Evolutionary conservation across 2,329 filamentous ascomycete species (phyloP).

Genomic region (Botrytis aclada): DNA sequence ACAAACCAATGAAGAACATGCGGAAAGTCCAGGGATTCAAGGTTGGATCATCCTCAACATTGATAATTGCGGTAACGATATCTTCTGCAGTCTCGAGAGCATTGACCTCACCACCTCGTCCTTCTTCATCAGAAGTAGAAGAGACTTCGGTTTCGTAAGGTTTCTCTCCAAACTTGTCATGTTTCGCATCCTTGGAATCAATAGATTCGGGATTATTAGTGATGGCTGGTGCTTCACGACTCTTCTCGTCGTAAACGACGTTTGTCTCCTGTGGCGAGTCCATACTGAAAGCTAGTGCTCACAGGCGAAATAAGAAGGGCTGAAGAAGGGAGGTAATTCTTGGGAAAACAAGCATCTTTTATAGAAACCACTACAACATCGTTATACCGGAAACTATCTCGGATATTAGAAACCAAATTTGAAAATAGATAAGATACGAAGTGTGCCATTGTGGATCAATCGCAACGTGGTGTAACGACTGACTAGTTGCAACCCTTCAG

Average conservation of each 20-base stretch:
- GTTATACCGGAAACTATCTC: background rate
- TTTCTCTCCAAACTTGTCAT: background rate
- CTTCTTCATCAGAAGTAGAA: slow-evolving; percentile 10
- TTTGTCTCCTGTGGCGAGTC: slow-evolving; percentile 7
- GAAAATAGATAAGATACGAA: slow-evolving; percentile 4
- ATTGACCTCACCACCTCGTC: slow-evolving; percentile 12
- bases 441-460: slow-evolving; percentile 2
- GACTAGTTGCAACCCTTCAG: background rate
- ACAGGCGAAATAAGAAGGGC: slow-evolving; percentile 1
- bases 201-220: background rate
- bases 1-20: slow-evolving; percentile 40
- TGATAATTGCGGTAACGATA: slow-evolving; percentile 21
- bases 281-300: slow-evolving; percentile 8
- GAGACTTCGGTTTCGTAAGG: slow-evolving; percentile 7
- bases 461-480: background rate
- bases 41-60: slow-evolving; percentile 27
- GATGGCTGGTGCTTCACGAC: background rate
- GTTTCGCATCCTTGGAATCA: background rate
- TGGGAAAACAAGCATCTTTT: background rate
- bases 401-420: background rate
- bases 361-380: background rate
- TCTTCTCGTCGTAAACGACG: slow-evolving; percentile 14
- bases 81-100: slow-evolving; percentile 19
- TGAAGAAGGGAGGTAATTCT: background rate
- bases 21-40: slow-evolving; percentile 41